Percentiles rank a stretch among this genome's conserved stretches.
Conservation (phyloP, 2,329 filamentous ascomycete species). For the Aureobasidium musti region DNA sequence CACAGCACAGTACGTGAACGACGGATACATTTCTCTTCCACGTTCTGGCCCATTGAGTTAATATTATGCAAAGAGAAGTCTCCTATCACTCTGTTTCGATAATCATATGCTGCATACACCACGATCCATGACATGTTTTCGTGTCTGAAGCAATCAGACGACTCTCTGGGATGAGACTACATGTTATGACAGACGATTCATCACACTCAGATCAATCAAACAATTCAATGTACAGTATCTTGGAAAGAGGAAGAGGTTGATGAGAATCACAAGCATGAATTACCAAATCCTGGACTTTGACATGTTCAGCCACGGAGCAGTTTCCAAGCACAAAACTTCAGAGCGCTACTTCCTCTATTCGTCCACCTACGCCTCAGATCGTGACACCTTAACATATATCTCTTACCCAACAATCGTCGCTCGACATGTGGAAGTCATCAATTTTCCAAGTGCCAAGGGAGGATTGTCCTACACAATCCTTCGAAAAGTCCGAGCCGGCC, state of each 20-base stretch:
- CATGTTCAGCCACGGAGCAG: background rate
- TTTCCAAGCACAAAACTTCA: background rate
- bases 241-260: background rate
- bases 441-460: background rate
- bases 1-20: background rate
- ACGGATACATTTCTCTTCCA: background rate
- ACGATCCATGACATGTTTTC: background rate
- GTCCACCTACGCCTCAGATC: background rate
- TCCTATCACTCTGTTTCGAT: background rate
- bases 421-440: background rate
- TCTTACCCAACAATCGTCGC: background rate
- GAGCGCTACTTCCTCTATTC: background rate
- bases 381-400: background rate
- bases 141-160: background rate
- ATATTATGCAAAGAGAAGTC: background rate
- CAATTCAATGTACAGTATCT: background rate
- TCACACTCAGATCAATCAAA: background rate
- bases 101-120: background rate
- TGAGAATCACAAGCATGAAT: background rate
- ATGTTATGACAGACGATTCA: background rate
- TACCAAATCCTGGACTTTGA: background rate
- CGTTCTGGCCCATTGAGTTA: background rate
- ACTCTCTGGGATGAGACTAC: background rate
- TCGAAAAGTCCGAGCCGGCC: constrained; percentile 1
- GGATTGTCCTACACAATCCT: background rate